Conservation (phyloP, 139 green algal species). For the Chlorella sp. region DNA sequence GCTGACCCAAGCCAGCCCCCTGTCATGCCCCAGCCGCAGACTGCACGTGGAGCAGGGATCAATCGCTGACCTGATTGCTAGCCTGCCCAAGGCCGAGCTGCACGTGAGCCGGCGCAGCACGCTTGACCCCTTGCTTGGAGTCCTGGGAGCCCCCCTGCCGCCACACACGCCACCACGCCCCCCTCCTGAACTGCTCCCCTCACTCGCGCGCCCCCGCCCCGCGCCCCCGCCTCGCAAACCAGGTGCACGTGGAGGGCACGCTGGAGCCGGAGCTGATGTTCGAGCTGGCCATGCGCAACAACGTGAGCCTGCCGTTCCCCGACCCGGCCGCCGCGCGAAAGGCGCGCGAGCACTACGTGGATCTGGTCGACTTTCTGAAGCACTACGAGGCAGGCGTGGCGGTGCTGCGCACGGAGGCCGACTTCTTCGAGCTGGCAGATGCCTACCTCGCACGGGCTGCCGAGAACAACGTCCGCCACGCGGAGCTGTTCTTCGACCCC, state of each 20-base stretch:
- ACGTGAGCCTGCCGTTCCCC: slow-evolving; percentile 34
- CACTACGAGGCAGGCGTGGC: slow-evolving; percentile 30
- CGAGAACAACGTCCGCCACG: slow-evolving; percentile 42
- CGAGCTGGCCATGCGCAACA: slow-evolving; percentile 46
- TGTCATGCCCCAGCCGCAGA: too few relatives aligned
- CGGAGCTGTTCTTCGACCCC: slow-evolving; percentile 67
- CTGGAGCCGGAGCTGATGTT: slow-evolving; percentile 61
- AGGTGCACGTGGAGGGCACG: slow-evolving; percentile 58
- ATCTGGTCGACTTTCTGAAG: slow-evolving; percentile 39
- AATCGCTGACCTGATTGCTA: too few relatives aligned
- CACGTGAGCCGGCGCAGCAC: too few relatives aligned
- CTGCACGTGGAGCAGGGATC: too few relatives aligned
- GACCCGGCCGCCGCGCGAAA: not conserved
- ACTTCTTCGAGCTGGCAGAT: slow-evolving; percentile 51
- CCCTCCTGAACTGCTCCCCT: not conserved
- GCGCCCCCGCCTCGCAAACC: too few relatives aligned
- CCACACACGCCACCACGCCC: too few relatives aligned
- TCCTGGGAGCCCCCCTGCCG: too few relatives aligned
- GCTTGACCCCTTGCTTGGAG: too few relatives aligned
- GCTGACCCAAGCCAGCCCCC: too few relatives aligned
- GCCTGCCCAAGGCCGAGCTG: slow-evolving; percentile 55
- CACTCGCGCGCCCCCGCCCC: too few relatives aligned
- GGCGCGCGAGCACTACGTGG: not conserved
- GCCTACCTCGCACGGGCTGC: slow-evolving; percentile 45
- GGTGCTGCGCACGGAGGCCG: slow-evolving; percentile 37